Conservation (phyloP, 2,329 filamentous ascomycete genomes). For the Colletotrichum sp. region DNA sequence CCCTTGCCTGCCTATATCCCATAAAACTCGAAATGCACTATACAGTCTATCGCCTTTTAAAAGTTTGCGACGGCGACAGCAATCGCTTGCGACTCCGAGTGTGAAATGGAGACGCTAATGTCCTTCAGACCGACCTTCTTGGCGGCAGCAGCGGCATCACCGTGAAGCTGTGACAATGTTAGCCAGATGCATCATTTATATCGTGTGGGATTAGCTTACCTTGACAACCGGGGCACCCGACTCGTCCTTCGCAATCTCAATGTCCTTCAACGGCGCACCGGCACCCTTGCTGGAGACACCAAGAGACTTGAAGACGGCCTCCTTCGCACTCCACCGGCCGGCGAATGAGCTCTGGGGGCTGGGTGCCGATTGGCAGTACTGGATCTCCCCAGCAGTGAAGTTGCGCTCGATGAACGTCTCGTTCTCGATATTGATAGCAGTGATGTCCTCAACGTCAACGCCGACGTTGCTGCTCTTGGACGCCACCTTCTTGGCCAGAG, state of each 20-base stretch:
- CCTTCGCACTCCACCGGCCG: slow-evolving; percentile 96
- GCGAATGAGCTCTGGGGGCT: slow-evolving; percentile 90
- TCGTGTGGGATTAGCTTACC: slow-evolving; percentile 60
- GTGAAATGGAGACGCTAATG: slow-evolving; percentile 93
- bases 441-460: slow-evolving; percentile 90
- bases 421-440: slow-evolving; percentile 89
- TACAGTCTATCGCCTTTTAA: slow-evolving; percentile 42
- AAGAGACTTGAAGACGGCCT: slow-evolving; percentile 97
- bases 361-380: slow-evolving; percentile 82
- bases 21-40: slow-evolving; percentile 19
- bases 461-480: slow-evolving; percentile 80
- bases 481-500: slow-evolving; percentile 68
- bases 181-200: slow-evolving; percentile 30
- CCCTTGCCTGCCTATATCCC: slow-evolving; percentile 23
- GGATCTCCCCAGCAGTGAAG: slow-evolving; percentile 84
- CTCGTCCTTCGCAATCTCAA: slow-evolving; percentile 86
- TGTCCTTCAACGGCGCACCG: slow-evolving; percentile 89
- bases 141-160: slow-evolving; percentile 83
- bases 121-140: slow-evolving; percentile 85
- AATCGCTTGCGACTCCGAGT: slow-evolving; percentile 92
- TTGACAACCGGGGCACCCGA: slow-evolving; percentile 83
- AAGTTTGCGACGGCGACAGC: slow-evolving; percentile 89
- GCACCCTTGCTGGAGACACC: slow-evolving; percentile 87
- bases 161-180: slow-evolving; percentile 73
- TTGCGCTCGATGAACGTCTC: slow-evolving; percentile 94